Base-by-base conservation (phyloP, 2,329 filamentous ascomycete genomes). In the Leptographium wingfieldii region DNA sequence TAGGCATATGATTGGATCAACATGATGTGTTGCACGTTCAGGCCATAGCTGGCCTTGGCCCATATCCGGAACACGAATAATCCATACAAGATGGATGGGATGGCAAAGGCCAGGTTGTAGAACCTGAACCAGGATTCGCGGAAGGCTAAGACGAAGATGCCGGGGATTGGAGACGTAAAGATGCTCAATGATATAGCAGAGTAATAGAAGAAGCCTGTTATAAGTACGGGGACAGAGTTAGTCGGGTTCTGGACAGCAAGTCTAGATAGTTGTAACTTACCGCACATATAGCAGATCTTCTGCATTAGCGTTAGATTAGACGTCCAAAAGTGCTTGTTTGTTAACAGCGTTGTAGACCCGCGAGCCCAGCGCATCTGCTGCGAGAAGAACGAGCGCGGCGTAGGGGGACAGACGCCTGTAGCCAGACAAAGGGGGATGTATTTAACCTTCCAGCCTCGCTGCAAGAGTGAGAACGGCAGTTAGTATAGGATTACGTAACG, bases 291-390 rank as follows among this genome's bases (percentile, higher is more conserved):
- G 49, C 59, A 60, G 35, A 60, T 57, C 33, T 60, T 60, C n/a
- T 60, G 59, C 55, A 60, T 60, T 5, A 60, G 25, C 5, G 25
- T 53, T 10, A 60, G 48, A 12, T 54, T 53, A 1, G 59, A 60
- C 5, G 31, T 38, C 59, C 59, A 60, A 12, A 60, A 60, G n/a
- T 60, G 59, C 27, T 33, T 46, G 38, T 60, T 60, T 25, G 59
- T 60, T 11, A 60, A 38, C 3, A 60, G 48, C 11, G 59, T 57
- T 5, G 59, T 60, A 11, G 27, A 40, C 6, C 59, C 59, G 14
- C 59, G 55, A 27, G 59, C 59, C 59, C 59, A 60, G 12, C 59
- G 46, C 59, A 60, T 60, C 35, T 60, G 59, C 55, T 60, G 59
- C 19, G 59, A 60, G 38, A 60, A 60, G 31, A 60, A 60, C 3